A percentile compares a stretch with the other conserved stretches of the same genome.
Conservation (phyloP, 441 rosid species). For the Eutrema salsugineum region DNA sequence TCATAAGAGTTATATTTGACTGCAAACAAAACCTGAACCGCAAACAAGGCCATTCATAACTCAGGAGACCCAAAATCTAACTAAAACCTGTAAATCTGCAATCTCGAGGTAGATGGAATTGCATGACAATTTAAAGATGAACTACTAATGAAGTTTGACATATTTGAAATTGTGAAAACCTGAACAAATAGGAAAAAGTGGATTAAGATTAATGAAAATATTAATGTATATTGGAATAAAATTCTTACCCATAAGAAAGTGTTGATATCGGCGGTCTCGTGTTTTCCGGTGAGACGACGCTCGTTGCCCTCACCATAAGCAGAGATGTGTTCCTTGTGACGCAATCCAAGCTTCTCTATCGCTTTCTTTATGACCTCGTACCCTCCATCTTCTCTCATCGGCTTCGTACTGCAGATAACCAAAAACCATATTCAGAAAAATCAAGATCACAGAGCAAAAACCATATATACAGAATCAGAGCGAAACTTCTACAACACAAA, state of each 20-base stretch:
- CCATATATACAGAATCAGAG: background rate
- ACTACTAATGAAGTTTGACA: too few species aligned
- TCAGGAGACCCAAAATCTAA: too few species aligned
- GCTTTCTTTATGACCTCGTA: slow-evolving; percentile 72
- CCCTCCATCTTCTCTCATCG: slow-evolving; percentile 81
- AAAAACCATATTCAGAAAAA: background rate
- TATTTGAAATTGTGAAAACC: too few species aligned
- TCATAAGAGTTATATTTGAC: too few species aligned
- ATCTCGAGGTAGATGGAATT: too few species aligned
- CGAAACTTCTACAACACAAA: background rate
- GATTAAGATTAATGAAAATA: background rate
- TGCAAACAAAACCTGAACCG: too few species aligned
- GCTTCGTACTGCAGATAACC: slow-evolving; percentile 44
- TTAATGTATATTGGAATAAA: background rate
- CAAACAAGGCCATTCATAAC: too few species aligned
- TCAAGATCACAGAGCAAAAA: background rate
- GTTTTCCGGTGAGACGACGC: slow-evolving; percentile 66
- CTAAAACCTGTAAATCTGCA: too few species aligned
- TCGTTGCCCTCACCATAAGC: slow-evolving; percentile 75
- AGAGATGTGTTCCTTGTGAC: slow-evolving; percentile 59
- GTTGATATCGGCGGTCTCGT: slow-evolving; percentile 68
- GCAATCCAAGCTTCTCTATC: slow-evolving; percentile 64
- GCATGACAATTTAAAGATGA: too few species aligned
- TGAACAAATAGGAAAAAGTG: too few species aligned
- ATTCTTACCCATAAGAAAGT: slow-evolving; percentile 53